Base-by-base conservation (phyloP, 2,329 filamentous ascomycete species). In the Curvularia lunata region DNA sequence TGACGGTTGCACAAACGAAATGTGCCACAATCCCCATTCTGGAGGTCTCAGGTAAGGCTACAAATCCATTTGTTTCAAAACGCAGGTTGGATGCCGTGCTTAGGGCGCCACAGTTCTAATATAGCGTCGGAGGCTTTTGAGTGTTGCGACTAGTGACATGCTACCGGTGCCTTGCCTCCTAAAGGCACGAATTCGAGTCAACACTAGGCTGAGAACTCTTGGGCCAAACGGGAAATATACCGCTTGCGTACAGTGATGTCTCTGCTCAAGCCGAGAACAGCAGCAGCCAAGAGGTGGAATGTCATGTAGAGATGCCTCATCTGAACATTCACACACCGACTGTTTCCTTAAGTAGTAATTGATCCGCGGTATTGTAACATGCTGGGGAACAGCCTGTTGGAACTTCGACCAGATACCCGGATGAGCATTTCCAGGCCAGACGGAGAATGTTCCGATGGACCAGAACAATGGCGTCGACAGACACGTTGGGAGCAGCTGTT, bases 181-280 rank as follows among this genome's bases (percentile, higher is more conserved):
- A n/a, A 27, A 40, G 48, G 27, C 9, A 25, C 28, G 21, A 41
- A 25, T 12, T 25, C 27, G 48, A 47, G 41, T 56, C 54, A 46
- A 27, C 10, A 19, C 34, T 32, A 32, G 12, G 2, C 21, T 19
- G 21, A 7, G n/a, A 30, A 52, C 21, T n/a, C 16, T 8, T 28
- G 32, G 9, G 41, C 48, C 3, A 28, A 21, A 34, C 41, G 54
- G 41, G 25, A 27, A 34, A 47, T 34, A 32, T 21, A 9, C 41
- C 48, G 32, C 13, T 28, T 34, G 54, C 41, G 48, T 47, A 32
- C 23, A 16, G 48, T 19, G 21, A 42, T 41, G 30, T 9, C 23
- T 21, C 16, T 18, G 34, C 34, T n/a, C 34, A 18, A 37, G 7
- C 34, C 34, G 16, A 42, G 38, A 18, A 23, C 16, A 41, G 48